Base-by-base conservation (phyloP, 139 green algal species). In the Chlorella vulgaris region DNA sequence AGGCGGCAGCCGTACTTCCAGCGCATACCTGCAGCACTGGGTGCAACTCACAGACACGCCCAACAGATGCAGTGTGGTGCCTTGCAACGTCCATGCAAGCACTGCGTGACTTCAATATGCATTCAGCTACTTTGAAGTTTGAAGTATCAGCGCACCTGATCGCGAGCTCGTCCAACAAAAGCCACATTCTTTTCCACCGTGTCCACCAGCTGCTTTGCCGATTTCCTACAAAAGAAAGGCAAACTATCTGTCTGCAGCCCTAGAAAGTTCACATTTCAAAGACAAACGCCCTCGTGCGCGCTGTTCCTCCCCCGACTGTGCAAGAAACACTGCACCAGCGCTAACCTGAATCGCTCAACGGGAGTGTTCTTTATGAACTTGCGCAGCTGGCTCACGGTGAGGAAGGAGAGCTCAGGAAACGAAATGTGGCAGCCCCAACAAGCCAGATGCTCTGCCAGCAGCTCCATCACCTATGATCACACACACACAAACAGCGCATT, bases 381-480 rank as follows among this genome's bases (percentile, higher is more conserved):
- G 4, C 93, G 83, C 81, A 98, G 91, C 26, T 90, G 76, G 63
- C 91, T 71, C 29, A 87, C 38, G 13, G 90, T 77, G 63, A 96
- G 79, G 88, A 94, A 91, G 1, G 91, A 71, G 22, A 98, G 88
- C 91, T 99, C 96, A 19, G 96, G 96, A 82, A 99, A 98, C 38
- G 93, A 87, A 18, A 94, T 76, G 85, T 79, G 87, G 81, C 88
- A 91, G 36, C 89, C 81, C 93, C 94, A 98, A 78, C 94, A 87
- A 4, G 89, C 67, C 43, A 98, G 86, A 85, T 98, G 93, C 4
- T 94, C 89, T 3, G 88, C 82, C 78, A 98, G 87, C 47, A 96
- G 79, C 88, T 97, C 90, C 74, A 97, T 60, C 31, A 92, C 86
- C 89, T 94, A 87, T 65, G 8, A 65, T 8, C 8, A 21, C 5